Evolutionary conservation across 257 asterid genomes (phyloP).

Genomic region (Solanum stenotomum): DNA sequence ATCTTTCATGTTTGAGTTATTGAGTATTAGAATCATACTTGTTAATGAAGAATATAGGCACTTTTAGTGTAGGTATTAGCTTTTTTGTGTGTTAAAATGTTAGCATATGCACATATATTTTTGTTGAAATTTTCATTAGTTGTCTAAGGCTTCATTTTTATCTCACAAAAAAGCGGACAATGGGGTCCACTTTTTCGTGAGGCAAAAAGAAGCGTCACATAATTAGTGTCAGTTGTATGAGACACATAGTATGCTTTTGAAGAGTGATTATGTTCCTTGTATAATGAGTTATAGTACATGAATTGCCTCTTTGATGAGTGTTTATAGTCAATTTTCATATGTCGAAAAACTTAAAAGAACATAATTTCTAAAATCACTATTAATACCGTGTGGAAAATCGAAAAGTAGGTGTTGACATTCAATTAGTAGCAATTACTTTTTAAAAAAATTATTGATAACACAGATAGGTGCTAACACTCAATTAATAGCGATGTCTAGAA

Average conservation of each 20-base stretch:
- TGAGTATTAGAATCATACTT: background rate
- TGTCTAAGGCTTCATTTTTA: background rate
- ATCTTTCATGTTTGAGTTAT: conserved; percentile 5
- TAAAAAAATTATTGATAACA: background rate
- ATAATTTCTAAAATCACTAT: background rate
- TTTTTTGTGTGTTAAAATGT: background rate
- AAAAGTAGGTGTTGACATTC: background rate
- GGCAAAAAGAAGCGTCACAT: background rate
- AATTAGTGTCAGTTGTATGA: background rate
- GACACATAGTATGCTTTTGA: background rate
- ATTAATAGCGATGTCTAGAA: background rate
- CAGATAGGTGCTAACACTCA: background rate
- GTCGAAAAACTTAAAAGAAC: background rate
- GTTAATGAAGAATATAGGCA: background rate
- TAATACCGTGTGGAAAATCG: background rate
- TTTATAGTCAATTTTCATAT: background rate
- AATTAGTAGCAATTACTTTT: background rate
- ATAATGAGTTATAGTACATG: background rate
- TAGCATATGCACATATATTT: background rate
- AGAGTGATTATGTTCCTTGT: background rate
- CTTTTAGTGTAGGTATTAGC: background rate
- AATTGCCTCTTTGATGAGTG: background rate
- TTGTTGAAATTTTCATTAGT: background rate
- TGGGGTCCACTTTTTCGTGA: background rate
- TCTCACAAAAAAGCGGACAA: background rate